These are phyloP conservation scores for Azolla pinnata DNA, from an alignment of 75 land plant genomes.

Conservation along the genomic window DNA sequence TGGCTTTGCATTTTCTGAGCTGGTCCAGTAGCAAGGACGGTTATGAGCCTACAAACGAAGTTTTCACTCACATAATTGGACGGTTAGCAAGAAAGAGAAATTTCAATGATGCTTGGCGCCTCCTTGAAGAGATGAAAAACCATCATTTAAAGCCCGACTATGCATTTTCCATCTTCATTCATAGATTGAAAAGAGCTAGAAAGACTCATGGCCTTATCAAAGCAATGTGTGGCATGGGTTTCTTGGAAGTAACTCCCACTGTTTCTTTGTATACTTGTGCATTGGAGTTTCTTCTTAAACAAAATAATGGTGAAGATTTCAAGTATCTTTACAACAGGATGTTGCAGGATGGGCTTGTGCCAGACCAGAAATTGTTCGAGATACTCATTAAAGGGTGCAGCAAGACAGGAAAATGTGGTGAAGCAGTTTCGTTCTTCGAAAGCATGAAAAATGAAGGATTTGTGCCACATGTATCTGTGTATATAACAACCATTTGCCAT, in stretches of 20 bases:
- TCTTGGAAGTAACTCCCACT: neutral
- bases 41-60: neutral
- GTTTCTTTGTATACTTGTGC: slow-evolving; percentile 1
- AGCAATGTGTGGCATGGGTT: neutral
- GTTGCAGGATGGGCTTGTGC: neutral
- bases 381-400: neutral
- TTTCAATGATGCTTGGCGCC: slow-evolving; percentile 1
- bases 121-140: slow-evolving; percentile 1
- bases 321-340: neutral
- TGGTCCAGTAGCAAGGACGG: neutral
- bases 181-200: slow-evolving; percentile 8
- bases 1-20: neutral
- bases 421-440: neutral
- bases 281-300: neutral
- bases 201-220: neutral
- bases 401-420: neutral
- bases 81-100: slow-evolving; percentile 4
- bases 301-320: neutral
- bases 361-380: slow-evolving; percentile 4
- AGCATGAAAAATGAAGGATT: neutral
- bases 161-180: slow-evolving; percentile 4
- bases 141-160: neutral
- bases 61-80: neutral
- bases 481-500: neutral
- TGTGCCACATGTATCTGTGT: neutral